Evolutionary conservation across 768 basidiomycete genomes (phyloP).

Genomic region (Lactarius sp.): DNA sequence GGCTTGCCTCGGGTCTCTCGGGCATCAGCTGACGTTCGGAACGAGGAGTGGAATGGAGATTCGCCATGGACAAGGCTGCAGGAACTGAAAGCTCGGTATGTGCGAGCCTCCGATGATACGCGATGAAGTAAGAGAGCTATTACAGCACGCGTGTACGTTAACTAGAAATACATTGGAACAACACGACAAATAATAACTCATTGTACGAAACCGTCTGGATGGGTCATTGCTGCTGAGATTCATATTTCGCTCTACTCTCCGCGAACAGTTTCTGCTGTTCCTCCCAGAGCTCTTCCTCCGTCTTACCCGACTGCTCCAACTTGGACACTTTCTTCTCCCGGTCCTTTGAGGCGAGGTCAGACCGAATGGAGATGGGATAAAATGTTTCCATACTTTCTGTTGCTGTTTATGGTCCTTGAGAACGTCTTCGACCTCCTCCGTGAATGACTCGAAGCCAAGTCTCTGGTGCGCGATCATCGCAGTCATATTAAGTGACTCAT

Average conservation of each 20-base stretch:
- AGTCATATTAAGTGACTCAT: not conserved
- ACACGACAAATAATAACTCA: conserved; percentile 18
- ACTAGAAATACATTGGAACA: conserved; percentile 19
- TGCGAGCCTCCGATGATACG: conserved; percentile 29
- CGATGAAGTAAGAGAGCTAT: conserved; percentile 30
- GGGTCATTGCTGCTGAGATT: conserved; percentile 40
- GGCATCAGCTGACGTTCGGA: conserved; percentile 2
- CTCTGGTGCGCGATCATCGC: conserved; percentile 43
- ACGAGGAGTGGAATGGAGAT: conserved; percentile 68
- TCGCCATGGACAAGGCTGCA: conserved; percentile 53
- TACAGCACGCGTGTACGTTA: conserved; percentile 18
- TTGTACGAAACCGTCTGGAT: conserved; percentile 16
- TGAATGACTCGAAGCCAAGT: conserved; percentile 90
- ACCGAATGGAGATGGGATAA: conserved; percentile 1
- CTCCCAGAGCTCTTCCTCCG: conserved; percentile 82
- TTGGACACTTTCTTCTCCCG: conserved; percentile 91
- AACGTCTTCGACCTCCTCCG: conserved; percentile 85
- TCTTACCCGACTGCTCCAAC: conserved; percentile 81
- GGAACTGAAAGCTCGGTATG: conserved; percentile 42
- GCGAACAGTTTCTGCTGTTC: conserved; percentile 92
- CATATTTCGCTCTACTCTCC: conserved; percentile 78
- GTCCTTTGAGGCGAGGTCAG: conserved; percentile 45
- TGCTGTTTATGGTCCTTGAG: conserved; percentile 96
- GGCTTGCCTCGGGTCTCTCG: conserved; percentile 58
- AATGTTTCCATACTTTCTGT: conserved; percentile 60